Evolutionary conservation across 305 asterid species (phyloP), one percentile per base, ranked within the genome.

Genomic region (Striga hermonthica): DNA sequence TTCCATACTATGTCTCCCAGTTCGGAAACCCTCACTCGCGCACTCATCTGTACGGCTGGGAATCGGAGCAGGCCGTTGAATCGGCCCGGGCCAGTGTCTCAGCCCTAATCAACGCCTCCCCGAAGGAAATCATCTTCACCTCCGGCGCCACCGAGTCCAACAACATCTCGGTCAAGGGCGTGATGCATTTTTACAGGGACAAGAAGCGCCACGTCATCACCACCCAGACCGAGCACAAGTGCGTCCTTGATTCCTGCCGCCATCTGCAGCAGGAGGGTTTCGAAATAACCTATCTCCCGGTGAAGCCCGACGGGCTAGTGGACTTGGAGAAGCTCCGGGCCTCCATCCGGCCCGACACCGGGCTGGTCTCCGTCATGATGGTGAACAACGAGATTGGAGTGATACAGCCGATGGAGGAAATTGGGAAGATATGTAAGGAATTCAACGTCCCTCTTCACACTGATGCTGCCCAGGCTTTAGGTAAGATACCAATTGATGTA

Each of bases 21-120:
- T 92, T 66, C 76, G 98, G 98, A 5, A 92, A 92, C 78, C 98
- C 97, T 38, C 98, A 89, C 49, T 92, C 98, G 4, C 82, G 97
- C 4, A 89, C 98, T 59, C 98, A 92, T 66, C 88, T 89, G 44
- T 92, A 92, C 86, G 98, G 98, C 66, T 92, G 98, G 97, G 97
- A 92, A 80, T 92, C 97, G 1, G 97, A 92, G 57, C 74, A 67
- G 31, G 98, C 95, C 35, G 95, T 92, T 34, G 98, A 92, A 56
- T 13, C 72, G 1, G 88, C 96, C 41, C 77, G 96, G 0, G 66
- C 78, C 37, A 95, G 87, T 14, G 66, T 92, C 5, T 75, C 98
- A 0, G 54, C 77, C 71, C 85, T 92, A 53, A 83, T 92, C 52
- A 81, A 80, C 73, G 91, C 96, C 45, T 92, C 97, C 0, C 90